A percentile compares a stretch with the other conserved stretches of the same genome.
Conservation (phyloP, 2,329 filamentous ascomycete genomes). For the Botrytis hyacinthi region DNA sequence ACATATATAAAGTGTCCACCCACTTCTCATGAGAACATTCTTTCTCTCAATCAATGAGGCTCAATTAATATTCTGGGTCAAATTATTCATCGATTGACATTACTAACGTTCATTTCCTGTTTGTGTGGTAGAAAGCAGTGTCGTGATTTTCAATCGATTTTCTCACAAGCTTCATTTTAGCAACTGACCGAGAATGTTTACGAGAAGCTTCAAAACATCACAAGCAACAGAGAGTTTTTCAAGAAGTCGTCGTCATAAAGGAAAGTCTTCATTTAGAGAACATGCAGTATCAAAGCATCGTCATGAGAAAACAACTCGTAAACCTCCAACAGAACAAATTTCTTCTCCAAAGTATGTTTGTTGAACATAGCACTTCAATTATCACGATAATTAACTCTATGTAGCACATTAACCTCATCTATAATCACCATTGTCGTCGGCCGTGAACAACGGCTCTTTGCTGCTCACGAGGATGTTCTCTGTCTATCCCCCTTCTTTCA, state of each 20-base stretch:
- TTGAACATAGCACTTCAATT: neutral
- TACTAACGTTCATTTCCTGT: neutral
- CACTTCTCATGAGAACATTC: conserved; percentile 3
- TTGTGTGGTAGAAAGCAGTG: conserved; percentile 6
- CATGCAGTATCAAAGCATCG: conserved; percentile 40
- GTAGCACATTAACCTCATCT: conserved; percentile 58
- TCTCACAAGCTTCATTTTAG: neutral
- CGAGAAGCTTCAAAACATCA: conserved; percentile 33
- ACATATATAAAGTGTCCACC: conserved; percentile 5
- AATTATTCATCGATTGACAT: neutral
- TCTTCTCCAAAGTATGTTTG: conserved; percentile 31
- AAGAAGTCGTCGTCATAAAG: conserved; percentile 32
- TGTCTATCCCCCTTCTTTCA: conserved; percentile 77
- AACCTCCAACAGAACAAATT: conserved; percentile 33
- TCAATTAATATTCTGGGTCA: neutral
- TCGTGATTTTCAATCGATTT: conserved; percentile 1
- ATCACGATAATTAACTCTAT: conserved; percentile 25
- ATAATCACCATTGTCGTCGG: conserved; percentile 81
- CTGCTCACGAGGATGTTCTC: conserved; percentile 85
- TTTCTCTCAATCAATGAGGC: conserved; percentile 12
- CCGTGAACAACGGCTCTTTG: conserved; percentile 81
- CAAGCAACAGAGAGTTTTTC: conserved; percentile 38
- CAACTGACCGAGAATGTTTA: conserved; percentile 32
- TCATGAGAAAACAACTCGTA: conserved; percentile 32
- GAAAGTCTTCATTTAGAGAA: conserved; percentile 38